phyloP scores from a whole-genome alignment of 345 rosid genomes.

The Melaleuca quinquenervia region DNA sequence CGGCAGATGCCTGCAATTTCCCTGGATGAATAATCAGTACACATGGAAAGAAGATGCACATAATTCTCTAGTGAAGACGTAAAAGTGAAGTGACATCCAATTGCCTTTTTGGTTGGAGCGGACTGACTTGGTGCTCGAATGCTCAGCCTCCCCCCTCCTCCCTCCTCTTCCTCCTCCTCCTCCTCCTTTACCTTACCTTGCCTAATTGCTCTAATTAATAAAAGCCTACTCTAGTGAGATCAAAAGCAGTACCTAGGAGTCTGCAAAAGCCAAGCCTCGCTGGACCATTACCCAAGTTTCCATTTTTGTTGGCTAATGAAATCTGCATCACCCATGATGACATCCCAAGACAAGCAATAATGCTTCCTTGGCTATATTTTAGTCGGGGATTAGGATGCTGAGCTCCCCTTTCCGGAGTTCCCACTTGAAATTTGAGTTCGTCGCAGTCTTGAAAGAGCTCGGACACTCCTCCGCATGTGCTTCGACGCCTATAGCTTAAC shows the following conservation, averaged over 20 bases:
- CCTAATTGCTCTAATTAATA: neutral
- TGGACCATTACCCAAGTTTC: neutral
- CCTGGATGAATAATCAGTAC: neutral
- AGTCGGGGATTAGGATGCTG: neutral
- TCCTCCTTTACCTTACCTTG: neutral
- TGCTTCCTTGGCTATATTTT: neutral
- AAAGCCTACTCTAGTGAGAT: neutral
- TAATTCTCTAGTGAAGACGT: neutral
- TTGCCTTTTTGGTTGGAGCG: neutral
- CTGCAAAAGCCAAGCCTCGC: neutral
- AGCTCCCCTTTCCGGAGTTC: neutral
- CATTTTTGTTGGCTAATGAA: neutral
- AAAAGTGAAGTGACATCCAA: neutral
- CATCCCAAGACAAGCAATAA: neutral
- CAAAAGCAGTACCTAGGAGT: neutral
- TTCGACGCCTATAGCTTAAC: neutral
- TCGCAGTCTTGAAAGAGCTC: neutral
- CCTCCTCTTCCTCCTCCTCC: neutral
- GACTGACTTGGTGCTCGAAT: neutral
- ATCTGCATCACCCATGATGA: neutral
- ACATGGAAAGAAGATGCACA: neutral
- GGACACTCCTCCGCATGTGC: neutral
- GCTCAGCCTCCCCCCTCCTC: neutral
- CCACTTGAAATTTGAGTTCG: neutral
- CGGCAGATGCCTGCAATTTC: neutral